Evolutionary conservation across 1,284 basidiomycete genomes (phyloP).

Genomic region (Trametes hirsuta): DNA sequence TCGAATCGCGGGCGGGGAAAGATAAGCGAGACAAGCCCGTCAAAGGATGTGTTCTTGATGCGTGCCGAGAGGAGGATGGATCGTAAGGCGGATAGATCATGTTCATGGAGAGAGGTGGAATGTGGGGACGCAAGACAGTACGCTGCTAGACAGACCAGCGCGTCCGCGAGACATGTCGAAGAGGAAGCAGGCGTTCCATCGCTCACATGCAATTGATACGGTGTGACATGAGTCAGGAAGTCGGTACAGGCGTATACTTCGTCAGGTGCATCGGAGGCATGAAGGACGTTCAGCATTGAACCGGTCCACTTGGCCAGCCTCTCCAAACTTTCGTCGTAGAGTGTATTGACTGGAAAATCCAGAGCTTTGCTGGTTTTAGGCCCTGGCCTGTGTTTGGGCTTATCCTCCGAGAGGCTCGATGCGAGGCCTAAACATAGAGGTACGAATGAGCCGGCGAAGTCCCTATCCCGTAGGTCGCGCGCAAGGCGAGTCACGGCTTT

Average conservation of each 20-base stretch:
- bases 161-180: constrained; percentile 29
- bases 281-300: constrained; percentile 22
- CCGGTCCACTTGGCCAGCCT: constrained; percentile 35
- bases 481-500: constrained; percentile 41
- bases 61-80: constrained; percentile 27
- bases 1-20: constrained; percentile 18
- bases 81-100: constrained; percentile 21
- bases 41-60: constrained; percentile 16
- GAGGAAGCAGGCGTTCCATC: constrained; percentile 9
- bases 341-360: neutral
- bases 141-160: constrained; percentile 35
- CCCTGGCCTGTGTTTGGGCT: neutral
- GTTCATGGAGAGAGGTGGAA: constrained; percentile 17
- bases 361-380: neutral
- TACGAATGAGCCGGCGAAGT: constrained; percentile 31
- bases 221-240: constrained; percentile 24
- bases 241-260: constrained; percentile 23
- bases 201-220: constrained; percentile 16
- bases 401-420: constrained; percentile 12
- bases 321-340: constrained; percentile 11
- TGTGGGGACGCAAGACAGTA: constrained; percentile 30
- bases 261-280: neutral
- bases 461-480: constrained; percentile 30
- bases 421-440: constrained; percentile 26
- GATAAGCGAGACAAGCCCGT: constrained; percentile 19